phyloP scores from a whole-genome alignment of 2,329 filamentous ascomycete genomes.

The Aspergillus chevalieri region DNA sequence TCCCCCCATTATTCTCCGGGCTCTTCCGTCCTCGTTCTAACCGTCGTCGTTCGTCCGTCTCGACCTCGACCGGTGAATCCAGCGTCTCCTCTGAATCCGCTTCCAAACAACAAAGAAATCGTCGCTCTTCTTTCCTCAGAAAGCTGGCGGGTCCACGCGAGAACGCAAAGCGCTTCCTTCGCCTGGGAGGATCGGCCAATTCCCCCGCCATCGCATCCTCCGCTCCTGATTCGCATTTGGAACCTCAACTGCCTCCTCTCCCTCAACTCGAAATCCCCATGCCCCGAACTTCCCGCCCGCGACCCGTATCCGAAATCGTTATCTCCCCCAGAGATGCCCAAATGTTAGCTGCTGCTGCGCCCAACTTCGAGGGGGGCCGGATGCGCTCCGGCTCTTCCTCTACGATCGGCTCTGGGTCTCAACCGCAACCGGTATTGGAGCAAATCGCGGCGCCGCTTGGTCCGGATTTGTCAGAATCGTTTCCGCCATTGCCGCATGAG shows the following conservation, averaged over 20 bases:
- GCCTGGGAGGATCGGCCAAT: constrained; percentile 30
- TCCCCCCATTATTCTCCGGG: constrained; percentile 16
- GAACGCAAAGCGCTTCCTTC: constrained; percentile 43
- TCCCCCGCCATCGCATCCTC: constrained; percentile 9
- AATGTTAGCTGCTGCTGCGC: constrained; percentile 21
- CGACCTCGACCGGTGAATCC: constrained; percentile 8
- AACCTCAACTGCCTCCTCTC: constrained; percentile 15
- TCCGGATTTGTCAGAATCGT: constrained; percentile 22
- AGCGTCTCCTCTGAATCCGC: background rate
- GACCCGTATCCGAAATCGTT: constrained; percentile 32
- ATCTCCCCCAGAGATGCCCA: constrained; percentile 27
- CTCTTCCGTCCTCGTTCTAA: constrained; percentile 21
- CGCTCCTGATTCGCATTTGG: constrained; percentile 17
- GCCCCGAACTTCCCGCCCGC: constrained; percentile 19
- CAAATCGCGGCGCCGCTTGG: constrained; percentile 14
- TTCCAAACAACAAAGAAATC: constrained; percentile 21
- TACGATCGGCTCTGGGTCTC: constrained; percentile 16
- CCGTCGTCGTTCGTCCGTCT: constrained; percentile 15
- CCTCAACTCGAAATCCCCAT: constrained; percentile 11
- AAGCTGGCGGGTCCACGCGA: constrained; percentile 43
- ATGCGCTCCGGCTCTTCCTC: constrained; percentile 25
- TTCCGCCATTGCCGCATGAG: constrained; percentile 38
- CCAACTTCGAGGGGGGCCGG: constrained; percentile 14
- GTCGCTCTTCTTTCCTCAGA: constrained; percentile 25
- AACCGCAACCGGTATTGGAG: constrained; percentile 15